Percentiles rank a stretch among this genome's conserved stretches.
These are phyloP conservation scores for Penicillium daleae DNA, from an alignment of 495 filamentous ascomycete genomes.

Conservation along the genomic window DNA sequence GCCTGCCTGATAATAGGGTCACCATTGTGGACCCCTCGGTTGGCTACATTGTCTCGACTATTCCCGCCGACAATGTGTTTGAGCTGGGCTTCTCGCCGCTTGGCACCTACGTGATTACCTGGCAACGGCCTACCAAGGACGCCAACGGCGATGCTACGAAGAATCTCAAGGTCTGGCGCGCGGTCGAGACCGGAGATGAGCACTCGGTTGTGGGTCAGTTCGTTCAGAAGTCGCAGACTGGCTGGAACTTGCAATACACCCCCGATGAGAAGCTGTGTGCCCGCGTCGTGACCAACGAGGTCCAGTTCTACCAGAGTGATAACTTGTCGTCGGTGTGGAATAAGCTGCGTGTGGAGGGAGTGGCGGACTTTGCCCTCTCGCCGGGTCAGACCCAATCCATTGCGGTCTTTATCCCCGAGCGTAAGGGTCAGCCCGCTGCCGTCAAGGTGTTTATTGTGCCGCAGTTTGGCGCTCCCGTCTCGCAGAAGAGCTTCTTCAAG, in stretches of 20 bases:
- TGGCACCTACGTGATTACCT: constrained; percentile 92
- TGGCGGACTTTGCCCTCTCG: constrained; percentile 85
- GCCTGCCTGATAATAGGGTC: constrained; percentile 57
- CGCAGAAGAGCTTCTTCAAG: constrained; percentile 99
- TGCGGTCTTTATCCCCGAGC: constrained; percentile 91
- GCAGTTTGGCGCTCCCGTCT: constrained; percentile 75
- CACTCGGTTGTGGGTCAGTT: constrained; percentile 80
- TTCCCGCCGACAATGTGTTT: constrained; percentile 81
- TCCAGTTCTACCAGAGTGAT: constrained; percentile 91
- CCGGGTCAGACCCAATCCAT: constrained; percentile 87
- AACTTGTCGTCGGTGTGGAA: constrained; percentile 89
- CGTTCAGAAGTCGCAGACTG: constrained; percentile 92
- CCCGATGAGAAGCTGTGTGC: constrained; percentile 90
- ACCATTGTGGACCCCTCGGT: constrained; percentile 79
- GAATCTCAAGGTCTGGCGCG: constrained; percentile 96
- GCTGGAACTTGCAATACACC: constrained; percentile 98
- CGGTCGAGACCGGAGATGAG: constrained; percentile 60
- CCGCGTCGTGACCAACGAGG: constrained; percentile 91
- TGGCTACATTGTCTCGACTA: constrained; percentile 74
- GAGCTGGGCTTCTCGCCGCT: constrained; percentile 92
- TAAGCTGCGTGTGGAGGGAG: constrained; percentile 90
- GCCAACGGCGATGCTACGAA: constrained; percentile 89
- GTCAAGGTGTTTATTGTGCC: constrained; percentile 96
- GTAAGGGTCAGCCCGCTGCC: constrained; percentile 91
- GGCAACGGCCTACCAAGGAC: constrained; percentile 92